Evolutionary conservation across 345 rosid species (phyloP).

Genomic region (Hypericum androsaemum): DNA sequence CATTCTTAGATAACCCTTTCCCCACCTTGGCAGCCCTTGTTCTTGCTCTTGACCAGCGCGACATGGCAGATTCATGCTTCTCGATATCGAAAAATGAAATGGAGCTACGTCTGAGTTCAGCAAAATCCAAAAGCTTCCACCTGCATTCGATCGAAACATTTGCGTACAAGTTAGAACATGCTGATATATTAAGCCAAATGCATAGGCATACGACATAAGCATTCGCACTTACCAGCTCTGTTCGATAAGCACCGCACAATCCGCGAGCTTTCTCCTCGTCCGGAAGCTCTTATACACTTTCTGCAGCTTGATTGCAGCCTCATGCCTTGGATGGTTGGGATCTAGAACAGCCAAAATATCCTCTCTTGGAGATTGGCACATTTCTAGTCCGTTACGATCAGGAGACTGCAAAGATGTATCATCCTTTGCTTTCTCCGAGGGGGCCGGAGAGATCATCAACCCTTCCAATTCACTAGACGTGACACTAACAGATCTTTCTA

Average conservation of each 20-base stretch:
- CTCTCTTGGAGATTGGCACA: conserved; percentile 11
- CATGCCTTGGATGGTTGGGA: conserved; percentile 53
- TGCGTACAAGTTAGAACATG: conserved; percentile 7
- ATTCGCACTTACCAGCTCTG: conserved; percentile 61
- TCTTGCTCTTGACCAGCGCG: conserved; percentile 96
- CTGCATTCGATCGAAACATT: conserved; percentile 21
- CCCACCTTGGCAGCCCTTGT: conserved; percentile 93
- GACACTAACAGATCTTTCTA: conserved; percentile 72
- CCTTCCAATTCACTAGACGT: conserved; percentile 48
- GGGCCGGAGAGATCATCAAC: conserved; percentile 36
- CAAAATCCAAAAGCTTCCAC: conserved; percentile 91
- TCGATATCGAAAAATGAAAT: conserved; percentile 79
- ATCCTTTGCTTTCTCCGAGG: conserved; percentile 14
- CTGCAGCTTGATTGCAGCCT: conserved; percentile 79
- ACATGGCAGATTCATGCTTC: conserved; percentile 89
- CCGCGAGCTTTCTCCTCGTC: conserved; percentile 88
- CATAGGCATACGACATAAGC: background rate
- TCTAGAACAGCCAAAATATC: conserved; percentile 26
- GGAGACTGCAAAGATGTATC: conserved; percentile 3
- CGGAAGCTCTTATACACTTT: conserved; percentile 92
- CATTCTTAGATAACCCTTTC: conserved; percentile 87
- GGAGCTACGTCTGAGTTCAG: conserved; percentile 77
- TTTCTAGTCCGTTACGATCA: conserved; percentile 5
- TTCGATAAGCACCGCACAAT: conserved; percentile 83
- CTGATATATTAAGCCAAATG: background rate